phyloP scores from a whole-genome alignment of 208 protist genomes.

The Leishmania gerbilli region DNA sequence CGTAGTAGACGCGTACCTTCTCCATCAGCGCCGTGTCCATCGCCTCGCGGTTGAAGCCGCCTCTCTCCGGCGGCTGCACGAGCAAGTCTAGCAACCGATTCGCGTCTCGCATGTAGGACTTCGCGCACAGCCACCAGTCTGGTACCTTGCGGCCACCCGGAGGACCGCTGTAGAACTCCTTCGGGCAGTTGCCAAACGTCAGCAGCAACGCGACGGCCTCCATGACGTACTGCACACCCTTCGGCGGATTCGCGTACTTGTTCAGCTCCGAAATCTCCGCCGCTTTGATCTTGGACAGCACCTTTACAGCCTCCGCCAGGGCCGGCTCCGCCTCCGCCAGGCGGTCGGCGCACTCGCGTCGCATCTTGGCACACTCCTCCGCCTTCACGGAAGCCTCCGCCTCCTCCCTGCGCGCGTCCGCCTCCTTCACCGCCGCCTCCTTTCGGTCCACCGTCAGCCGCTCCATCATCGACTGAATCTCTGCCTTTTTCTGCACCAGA shows the following conservation, averaged over 20 bases:
- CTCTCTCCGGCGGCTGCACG: constrained; percentile 84
- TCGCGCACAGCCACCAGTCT: constrained; percentile 96
- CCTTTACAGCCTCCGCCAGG: constrained; percentile 92
- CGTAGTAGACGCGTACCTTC: constrained; percentile 94
- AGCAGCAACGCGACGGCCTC: constrained; percentile 96
- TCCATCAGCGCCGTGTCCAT: constrained; percentile 95
- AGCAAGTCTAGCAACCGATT: constrained; percentile 92
- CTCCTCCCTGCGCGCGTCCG: constrained; percentile 91
- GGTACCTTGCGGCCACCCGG: constrained; percentile 93
- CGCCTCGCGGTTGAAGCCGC: constrained; percentile 93
- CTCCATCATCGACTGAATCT: constrained; percentile 95
- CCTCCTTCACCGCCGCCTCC: constrained; percentile 90
- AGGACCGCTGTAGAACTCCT: constrained; percentile 93
- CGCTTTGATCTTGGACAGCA: constrained; percentile 95
- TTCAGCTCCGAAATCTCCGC: constrained; percentile 97
- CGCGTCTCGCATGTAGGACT: constrained; percentile 94
- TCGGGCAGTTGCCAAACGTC: constrained; percentile 95
- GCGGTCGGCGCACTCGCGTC: constrained; percentile 85
- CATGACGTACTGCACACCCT: constrained; percentile 97
- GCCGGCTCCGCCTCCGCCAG: constrained; percentile 97
- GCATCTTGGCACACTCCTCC: constrained; percentile 94
- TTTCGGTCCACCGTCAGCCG: constrained; percentile 90
- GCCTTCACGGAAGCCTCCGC: constrained; percentile 93
- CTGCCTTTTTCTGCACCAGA: constrained; percentile 90
- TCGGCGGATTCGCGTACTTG: constrained; percentile 96